Percentiles rank a stretch among this genome's conserved stretches.
These are phyloP conservation scores for Nicotiana sylvestris DNA, from an alignment of 257 asterid species.

Conservation along the genomic window DNA sequence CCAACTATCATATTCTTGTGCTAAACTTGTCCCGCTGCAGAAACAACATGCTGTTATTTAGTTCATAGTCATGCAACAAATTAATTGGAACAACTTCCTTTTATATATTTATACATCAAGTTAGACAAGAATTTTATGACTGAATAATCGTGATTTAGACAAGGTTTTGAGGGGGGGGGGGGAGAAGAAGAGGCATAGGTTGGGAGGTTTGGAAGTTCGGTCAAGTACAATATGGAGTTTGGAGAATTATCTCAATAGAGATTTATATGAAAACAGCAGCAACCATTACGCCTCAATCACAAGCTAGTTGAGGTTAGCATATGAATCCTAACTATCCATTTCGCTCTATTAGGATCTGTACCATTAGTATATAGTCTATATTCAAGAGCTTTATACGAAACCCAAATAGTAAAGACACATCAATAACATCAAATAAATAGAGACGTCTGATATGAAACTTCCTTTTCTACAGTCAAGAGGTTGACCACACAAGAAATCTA, in stretches of 20 bases:
- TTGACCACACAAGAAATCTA: background rate
- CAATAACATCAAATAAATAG: background rate
- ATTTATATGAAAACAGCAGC: background rate
- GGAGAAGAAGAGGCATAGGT: background rate
- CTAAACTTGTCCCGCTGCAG: background rate
- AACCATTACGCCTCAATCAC: background rate
- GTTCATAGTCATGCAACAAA: background rate
- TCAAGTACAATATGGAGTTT: background rate
- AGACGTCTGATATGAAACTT: background rate
- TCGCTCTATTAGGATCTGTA: background rate
- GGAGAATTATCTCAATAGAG: background rate
- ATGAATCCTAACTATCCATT: background rate
- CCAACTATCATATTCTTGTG: background rate
- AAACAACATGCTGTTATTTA: background rate
- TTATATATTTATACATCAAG: background rate
- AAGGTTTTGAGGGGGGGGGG: background rate
- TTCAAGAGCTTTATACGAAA: background rate
- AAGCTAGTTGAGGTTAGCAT: background rate
- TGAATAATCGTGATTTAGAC: background rate
- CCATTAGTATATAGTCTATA: background rate
- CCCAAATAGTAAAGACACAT: background rate
- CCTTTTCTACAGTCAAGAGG: background rate
- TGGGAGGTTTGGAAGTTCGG: background rate
- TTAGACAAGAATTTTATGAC: background rate
- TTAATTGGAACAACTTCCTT: background rate